Percentiles rank a stretch among this genome's conserved stretches.
Conservation (phyloP, 2,329 filamentous ascomycete genomes). For the Pseudogymnoascus verrucosus region DNA sequence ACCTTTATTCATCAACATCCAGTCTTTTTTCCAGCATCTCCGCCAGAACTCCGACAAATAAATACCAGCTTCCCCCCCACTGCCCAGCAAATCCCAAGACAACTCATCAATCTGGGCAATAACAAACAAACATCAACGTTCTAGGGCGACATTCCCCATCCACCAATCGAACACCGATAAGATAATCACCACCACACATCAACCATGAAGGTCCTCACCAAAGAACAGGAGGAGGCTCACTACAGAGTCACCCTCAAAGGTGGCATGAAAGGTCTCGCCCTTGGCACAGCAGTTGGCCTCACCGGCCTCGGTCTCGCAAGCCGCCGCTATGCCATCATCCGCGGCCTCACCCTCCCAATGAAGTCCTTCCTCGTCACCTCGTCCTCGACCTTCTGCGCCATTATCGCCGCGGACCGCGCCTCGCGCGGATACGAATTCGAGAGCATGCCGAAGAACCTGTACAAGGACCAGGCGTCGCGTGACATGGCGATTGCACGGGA, state of each 20-base stretch:
- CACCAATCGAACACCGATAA: constrained; percentile 3
- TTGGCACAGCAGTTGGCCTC: constrained; percentile 62
- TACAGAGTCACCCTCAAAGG: constrained; percentile 74
- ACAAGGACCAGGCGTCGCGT: constrained; percentile 55
- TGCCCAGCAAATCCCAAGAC: not conserved
- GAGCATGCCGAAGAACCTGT: constrained; percentile 59
- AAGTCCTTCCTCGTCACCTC: constrained; percentile 84
- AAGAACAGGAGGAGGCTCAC: constrained; percentile 84
- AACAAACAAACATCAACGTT: not conserved
- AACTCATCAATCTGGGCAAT: not conserved
- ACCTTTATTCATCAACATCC: not conserved
- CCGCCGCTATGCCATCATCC: constrained; percentile 69
- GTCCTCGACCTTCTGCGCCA: constrained; percentile 73
- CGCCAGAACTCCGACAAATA: not conserved
- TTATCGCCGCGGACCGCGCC: constrained; percentile 73
- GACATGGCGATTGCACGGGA: constrained; percentile 44
- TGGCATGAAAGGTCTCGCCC: constrained; percentile 56
- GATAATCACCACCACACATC: not conserved
- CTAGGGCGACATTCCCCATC: not conserved
- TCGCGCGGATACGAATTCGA: constrained; percentile 63
- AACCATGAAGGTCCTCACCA: constrained; percentile 86
- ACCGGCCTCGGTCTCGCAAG: constrained; percentile 37
- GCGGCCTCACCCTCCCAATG: constrained; percentile 78
- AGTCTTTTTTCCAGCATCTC: not conserved
- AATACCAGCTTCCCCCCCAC: not conserved